phyloP scores from a whole-genome alignment of 1,284 basidiomycete genomes.

The Coriolopsis trogii region DNA sequence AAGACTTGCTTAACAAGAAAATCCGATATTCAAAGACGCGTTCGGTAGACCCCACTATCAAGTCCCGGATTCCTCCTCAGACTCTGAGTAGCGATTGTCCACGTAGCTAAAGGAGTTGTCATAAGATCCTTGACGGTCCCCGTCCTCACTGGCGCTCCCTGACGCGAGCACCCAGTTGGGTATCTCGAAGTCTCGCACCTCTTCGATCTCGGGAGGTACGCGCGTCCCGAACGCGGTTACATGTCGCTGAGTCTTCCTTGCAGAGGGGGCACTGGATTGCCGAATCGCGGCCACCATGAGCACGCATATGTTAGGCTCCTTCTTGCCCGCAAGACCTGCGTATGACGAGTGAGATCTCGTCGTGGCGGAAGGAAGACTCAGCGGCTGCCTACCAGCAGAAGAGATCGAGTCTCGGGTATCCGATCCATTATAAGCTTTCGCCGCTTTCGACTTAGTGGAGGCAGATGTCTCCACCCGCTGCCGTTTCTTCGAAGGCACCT shows the following conservation, averaged over 20 bases:
- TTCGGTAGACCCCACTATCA: not conserved
- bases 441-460: slow-evolving; percentile 4
- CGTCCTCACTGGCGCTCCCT: slow-evolving; percentile 14
- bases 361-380: slow-evolving; percentile 3
- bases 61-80: slow-evolving; percentile 10
- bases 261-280: slow-evolving; percentile 43
- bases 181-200: slow-evolving; percentile 49
- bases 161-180: slow-evolving; percentile 44
- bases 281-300: slow-evolving; percentile 56
- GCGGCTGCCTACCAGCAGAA: slow-evolving; percentile 9
- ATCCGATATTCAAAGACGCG: not conserved
- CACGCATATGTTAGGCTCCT: slow-evolving; percentile 34
- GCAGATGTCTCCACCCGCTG: slow-evolving; percentile 20
- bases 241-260: slow-evolving; percentile 55
- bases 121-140: slow-evolving; percentile 11
- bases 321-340: slow-evolving; percentile 24
- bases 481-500: slow-evolving; percentile 24
- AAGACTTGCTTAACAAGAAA: not conserved
- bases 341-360: slow-evolving; percentile 17
- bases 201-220: slow-evolving; percentile 48
- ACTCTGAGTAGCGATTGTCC: slow-evolving; percentile 5
- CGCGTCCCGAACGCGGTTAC: slow-evolving; percentile 59
- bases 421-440: slow-evolving; percentile 8
- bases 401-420: slow-evolving; percentile 14
- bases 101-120: slow-evolving; percentile 2